Conservation (phyloP, 108 stramenopile species). For the Cyclotella kingstonii region DNA sequence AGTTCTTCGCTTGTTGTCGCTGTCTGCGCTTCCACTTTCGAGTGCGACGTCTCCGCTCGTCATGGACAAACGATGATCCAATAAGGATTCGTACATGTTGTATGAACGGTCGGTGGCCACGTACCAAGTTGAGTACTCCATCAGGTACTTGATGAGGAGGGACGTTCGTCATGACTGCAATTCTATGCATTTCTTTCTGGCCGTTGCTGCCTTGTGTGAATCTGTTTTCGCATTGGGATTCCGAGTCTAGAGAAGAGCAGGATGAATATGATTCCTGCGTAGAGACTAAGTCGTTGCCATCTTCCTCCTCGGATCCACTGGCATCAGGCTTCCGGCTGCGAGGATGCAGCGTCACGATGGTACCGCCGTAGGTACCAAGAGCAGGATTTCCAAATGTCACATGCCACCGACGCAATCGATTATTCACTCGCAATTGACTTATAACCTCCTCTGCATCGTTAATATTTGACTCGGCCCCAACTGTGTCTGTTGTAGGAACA, state of each 20-base stretch:
- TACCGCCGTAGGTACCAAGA: constrained; percentile 62
- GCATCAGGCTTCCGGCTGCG: constrained; percentile 15
- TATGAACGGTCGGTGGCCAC: constrained; percentile 68
- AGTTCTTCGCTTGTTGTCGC: not conserved
- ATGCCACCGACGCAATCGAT: constrained; percentile 47
- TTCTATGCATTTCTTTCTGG: constrained; percentile 12
- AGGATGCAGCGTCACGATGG: constrained; percentile 48
- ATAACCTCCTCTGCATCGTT: too few relatives aligned
- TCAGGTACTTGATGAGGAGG: constrained; percentile 83
- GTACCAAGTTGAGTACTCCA: constrained; percentile 71
- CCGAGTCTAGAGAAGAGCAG: constrained; percentile 20
- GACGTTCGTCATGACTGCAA: constrained; percentile 77
- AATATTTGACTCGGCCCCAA: not conserved
- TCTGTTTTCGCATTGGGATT: constrained; percentile 2
- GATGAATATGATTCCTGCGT: constrained; percentile 29
- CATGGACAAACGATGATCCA: constrained; percentile 25
- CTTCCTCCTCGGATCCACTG: not conserved
- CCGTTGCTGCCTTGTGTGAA: not conserved
- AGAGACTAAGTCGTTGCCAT: not conserved
- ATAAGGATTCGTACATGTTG: constrained; percentile 78
- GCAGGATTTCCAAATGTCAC: constrained; percentile 77
- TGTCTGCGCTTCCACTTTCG: constrained; percentile 24
- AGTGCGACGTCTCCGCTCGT: constrained; percentile 15
- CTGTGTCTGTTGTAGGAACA: not conserved
- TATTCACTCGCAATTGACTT: not conserved